A percentile compares a stretch with the other conserved stretches of the same genome.
Evolutionary conservation across 2,329 filamentous ascomycete genomes (phyloP).

Genomic region (Colletotrichum lindemuthianum): DNA sequence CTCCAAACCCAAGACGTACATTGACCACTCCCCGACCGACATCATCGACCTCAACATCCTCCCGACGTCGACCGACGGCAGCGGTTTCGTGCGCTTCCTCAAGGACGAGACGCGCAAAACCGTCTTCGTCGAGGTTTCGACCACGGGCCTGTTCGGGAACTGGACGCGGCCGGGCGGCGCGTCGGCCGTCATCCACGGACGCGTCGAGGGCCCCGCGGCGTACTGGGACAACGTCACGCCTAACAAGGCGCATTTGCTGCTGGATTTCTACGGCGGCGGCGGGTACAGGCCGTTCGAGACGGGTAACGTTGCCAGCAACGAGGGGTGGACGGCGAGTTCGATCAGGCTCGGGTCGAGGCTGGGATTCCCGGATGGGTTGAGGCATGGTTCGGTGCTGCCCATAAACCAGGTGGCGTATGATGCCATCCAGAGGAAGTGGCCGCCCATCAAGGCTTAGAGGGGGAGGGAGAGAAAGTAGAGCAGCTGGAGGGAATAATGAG

Average conservation of each 20-base stretch:
- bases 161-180: slow-evolving; percentile 60
- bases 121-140: slow-evolving; percentile 61
- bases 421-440: slow-evolving; percentile 39
- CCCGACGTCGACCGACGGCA: slow-evolving; percentile 49
- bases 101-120: slow-evolving; percentile 64
- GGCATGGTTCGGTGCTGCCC: slow-evolving; percentile 62
- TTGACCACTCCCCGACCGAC: slow-evolving; percentile 57
- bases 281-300: slow-evolving; percentile 63
- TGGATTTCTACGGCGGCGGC: slow-evolving; percentile 59
- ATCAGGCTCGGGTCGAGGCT: slow-evolving; percentile 37
- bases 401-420: slow-evolving; percentile 55
- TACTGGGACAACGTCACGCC: slow-evolving; percentile 54
- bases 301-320: slow-evolving; percentile 52
- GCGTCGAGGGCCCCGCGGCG: slow-evolving; percentile 56
- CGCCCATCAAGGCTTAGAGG: too few relatives aligned
- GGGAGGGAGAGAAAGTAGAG: too few relatives aligned
- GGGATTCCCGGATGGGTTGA: slow-evolving; percentile 57
- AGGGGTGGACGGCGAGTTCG: slow-evolving; percentile 55
- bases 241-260: slow-evolving; percentile 55
- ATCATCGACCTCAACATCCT: slow-evolving; percentile 62
- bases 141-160: slow-evolving; percentile 59
- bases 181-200: slow-evolving; percentile 51
- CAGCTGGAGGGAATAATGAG: too few relatives aligned
- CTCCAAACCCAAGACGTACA: slow-evolving; percentile 58
- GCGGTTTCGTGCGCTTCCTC: slow-evolving; percentile 62